Evolutionary conservation across 2,329 filamentous ascomycete species (phyloP).

Genomic region (Dryadomyces quercivorus): DNA sequence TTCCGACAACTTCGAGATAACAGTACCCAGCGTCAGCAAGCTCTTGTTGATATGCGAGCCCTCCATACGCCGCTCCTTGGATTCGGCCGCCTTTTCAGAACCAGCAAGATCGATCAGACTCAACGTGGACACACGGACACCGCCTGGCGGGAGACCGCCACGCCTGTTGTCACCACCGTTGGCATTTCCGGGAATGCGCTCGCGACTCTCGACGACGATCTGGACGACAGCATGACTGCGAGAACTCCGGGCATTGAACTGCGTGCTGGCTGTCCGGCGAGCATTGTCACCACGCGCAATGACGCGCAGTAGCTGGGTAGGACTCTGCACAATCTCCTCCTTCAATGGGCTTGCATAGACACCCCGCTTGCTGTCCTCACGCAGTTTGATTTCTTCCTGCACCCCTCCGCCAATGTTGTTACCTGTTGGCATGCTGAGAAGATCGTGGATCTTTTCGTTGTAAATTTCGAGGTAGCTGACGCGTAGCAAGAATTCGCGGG

Average conservation of each 20-base stretch:
- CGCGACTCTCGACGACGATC: slow-evolving; percentile 93
- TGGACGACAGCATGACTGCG: slow-evolving; percentile 97
- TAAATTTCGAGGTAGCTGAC: slow-evolving; percentile 99
- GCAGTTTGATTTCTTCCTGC: slow-evolving; percentile 91
- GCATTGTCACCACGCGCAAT: slow-evolving; percentile 91
- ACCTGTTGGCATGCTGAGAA: slow-evolving; percentile 63
- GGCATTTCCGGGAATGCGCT: slow-evolving; percentile 54
- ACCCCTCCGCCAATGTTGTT: slow-evolving; percentile 39
- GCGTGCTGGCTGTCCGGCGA: slow-evolving; percentile 81
- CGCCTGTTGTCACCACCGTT: slow-evolving; percentile 47
- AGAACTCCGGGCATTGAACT: slow-evolving; percentile 93
- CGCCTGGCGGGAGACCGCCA: slow-evolving; percentile 63
- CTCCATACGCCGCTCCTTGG: slow-evolving; percentile 85
- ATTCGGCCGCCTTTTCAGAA: slow-evolving; percentile 90
- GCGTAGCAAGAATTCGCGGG: slow-evolving; percentile 82
- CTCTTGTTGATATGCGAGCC: slow-evolving; percentile 99
- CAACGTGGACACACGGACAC: slow-evolving; percentile 87
- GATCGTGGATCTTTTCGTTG: slow-evolving; percentile 93
- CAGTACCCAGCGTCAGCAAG: slow-evolving; percentile 83
- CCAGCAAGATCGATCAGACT: slow-evolving; percentile 94
- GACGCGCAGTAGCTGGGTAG: slow-evolving; percentile 85
- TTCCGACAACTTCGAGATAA: slow-evolving; percentile 85
- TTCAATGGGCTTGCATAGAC: slow-evolving; percentile 94
- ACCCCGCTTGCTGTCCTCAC: slow-evolving; percentile 90
- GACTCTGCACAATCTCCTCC: slow-evolving; percentile 97